phyloP scores from a whole-genome alignment of 352 stramenopile genomes.

The Phytopythium helicoides region DNA sequence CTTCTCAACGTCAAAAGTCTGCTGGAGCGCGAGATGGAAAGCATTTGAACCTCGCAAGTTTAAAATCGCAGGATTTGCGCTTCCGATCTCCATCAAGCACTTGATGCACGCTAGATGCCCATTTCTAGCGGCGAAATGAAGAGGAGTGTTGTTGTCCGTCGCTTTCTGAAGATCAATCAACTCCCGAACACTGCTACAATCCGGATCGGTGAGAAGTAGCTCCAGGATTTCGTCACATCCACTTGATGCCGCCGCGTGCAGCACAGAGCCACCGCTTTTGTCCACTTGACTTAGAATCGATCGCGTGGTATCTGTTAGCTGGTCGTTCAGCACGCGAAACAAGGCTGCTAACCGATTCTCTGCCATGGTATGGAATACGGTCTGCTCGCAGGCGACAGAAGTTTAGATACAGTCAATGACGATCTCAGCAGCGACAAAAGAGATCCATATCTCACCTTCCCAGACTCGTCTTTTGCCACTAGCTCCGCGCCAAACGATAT shows the following conservation, averaged over 20 bases:
- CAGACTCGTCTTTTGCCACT: constrained; percentile 25
- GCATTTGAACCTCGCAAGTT: constrained; percentile 44
- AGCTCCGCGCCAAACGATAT: constrained; percentile 35
- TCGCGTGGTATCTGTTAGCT: constrained; percentile 17
- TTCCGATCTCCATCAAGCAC: constrained; percentile 27
- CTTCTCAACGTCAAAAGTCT: constrained; percentile 62
- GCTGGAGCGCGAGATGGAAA: constrained; percentile 55
- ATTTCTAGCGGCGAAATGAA: constrained; percentile 45
- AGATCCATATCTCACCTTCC: constrained; percentile 21
- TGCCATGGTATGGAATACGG: constrained; percentile 44
- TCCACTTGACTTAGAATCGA: constrained; percentile 33
- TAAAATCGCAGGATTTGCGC: constrained; percentile 19
- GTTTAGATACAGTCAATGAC: not conserved
- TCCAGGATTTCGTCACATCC: constrained; percentile 38
- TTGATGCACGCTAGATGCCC: constrained; percentile 40
- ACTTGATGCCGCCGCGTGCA: constrained; percentile 43
- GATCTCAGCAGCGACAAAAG: not conserved
- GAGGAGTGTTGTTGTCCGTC: constrained; percentile 31
- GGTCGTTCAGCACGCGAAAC: constrained; percentile 28
- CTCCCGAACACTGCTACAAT: constrained; percentile 10
- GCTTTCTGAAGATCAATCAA: constrained; percentile 39
- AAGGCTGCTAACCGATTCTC: constrained; percentile 38
- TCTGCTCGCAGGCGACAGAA: constrained; percentile 10
- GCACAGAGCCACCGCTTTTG: constrained; percentile 31
- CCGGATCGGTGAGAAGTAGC: constrained; percentile 13